Evolutionary conservation across 2,329 filamentous ascomycete species (phyloP).

Genomic region (Onygenales sp.): DNA sequence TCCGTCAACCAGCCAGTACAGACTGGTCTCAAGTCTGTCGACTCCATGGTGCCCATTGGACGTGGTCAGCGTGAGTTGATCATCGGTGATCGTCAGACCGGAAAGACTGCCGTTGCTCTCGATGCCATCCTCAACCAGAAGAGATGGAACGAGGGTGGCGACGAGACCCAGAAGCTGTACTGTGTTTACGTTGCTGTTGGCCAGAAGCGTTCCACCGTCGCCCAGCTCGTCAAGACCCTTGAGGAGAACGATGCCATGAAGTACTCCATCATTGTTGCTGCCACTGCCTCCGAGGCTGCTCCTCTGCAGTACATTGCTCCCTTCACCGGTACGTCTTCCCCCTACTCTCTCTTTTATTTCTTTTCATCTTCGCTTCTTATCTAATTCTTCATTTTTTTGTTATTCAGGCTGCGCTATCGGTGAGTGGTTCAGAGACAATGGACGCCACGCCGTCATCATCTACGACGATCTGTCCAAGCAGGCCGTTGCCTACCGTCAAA

Average conservation of each 20-base stretch:
- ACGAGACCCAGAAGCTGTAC: slow-evolving; percentile 98
- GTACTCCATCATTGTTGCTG: slow-evolving; percentile 88
- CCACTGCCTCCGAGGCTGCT: slow-evolving; percentile 93
- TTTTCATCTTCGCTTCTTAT: slow-evolving; percentile 1
- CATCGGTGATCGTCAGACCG: slow-evolving; percentile 99
- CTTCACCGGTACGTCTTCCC: slow-evolving; percentile 55
- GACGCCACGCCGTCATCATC: slow-evolving; percentile 81
- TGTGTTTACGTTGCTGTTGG: slow-evolving; percentile 98
- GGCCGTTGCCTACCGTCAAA: slow-evolving; percentile 95
- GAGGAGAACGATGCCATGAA: slow-evolving; percentile 99
- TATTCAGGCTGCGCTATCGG: slow-evolving; percentile 37
- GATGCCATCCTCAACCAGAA: slow-evolving; percentile 99
- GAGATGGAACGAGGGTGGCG: slow-evolving; percentile 80
- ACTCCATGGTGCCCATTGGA: slow-evolving; percentile 99
- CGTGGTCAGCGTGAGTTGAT: slow-evolving; percentile 99
- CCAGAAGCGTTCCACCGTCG: slow-evolving; percentile 98
- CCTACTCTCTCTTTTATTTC: not conserved
- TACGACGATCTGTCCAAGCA: slow-evolving; percentile 97
- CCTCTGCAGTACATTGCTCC: slow-evolving; percentile 90
- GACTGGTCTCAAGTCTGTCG: slow-evolving; percentile 98
- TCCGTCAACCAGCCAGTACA: slow-evolving; percentile 99
- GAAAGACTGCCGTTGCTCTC: slow-evolving; percentile 97
- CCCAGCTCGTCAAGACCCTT: slow-evolving; percentile 98
- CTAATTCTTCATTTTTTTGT: slow-evolving; percentile 3
- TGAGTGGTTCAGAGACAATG: slow-evolving; percentile 73